A percentile compares a stretch with the other conserved stretches of the same genome.
Evolutionary conservation across 1,284 basidiomycete species (phyloP).

Genomic region (Sphagnurus paluster): DNA sequence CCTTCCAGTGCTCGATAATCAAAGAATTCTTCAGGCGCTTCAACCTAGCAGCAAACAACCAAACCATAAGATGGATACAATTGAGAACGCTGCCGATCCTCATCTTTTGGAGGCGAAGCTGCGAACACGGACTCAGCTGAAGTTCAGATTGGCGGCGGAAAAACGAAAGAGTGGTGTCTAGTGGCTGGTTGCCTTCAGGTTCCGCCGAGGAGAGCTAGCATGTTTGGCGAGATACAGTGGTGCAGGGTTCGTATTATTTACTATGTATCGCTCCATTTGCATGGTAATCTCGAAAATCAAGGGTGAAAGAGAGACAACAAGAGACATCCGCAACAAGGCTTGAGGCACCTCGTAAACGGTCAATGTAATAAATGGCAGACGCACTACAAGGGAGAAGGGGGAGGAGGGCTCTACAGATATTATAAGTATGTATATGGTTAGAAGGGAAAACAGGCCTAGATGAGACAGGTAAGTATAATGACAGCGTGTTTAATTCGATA

Average conservation of each 20-base stretch:
- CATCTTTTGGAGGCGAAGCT: constrained; percentile 41
- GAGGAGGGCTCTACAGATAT: constrained; percentile 16
- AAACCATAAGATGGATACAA: too few relatives aligned
- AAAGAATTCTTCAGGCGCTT: constrained; percentile 15
- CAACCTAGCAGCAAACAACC: constrained; percentile 5
- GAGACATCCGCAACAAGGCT: constrained; percentile 6
- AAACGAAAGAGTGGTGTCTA: constrained; percentile 31
- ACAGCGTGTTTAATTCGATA: constrained; percentile 27
- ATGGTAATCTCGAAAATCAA: constrained; percentile 4
- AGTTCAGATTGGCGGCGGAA: constrained; percentile 48
- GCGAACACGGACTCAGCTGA: constrained; percentile 49
- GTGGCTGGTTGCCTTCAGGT: neutral
- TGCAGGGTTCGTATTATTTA: too few relatives aligned
- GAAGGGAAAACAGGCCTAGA: neutral
- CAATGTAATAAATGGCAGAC: constrained; percentile 4
- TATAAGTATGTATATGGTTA: constrained; percentile 23
- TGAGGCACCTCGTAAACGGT: constrained; percentile 6
- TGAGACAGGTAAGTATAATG: constrained; percentile 13
- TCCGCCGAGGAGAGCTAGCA: neutral
- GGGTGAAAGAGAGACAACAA: neutral
- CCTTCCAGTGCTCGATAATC: constrained; percentile 2
- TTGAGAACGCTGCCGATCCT: constrained; percentile 18
- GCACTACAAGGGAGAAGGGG: neutral
- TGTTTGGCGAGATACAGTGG: too few relatives aligned
- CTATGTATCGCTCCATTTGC: constrained; percentile 8